These are phyloP conservation scores for Jacaranda copaia DNA, from an alignment of 257 asterid species.

Conservation along the genomic window DNA sequence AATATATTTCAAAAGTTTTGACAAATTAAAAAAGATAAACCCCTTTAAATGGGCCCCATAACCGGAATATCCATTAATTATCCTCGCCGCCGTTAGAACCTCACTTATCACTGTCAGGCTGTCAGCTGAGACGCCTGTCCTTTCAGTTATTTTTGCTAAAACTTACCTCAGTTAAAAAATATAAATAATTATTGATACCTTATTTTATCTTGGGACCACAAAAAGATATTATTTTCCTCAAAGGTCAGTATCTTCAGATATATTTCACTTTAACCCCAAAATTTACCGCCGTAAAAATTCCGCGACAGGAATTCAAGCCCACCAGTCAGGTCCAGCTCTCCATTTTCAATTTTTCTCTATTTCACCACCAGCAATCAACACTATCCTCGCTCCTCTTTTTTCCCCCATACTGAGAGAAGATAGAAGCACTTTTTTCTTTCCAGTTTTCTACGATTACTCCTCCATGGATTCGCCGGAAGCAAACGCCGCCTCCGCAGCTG, in stretches of 20 bases:
- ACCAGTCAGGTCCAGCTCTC: neutral
- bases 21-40: neutral
- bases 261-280: neutral
- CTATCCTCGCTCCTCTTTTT: constrained; percentile 31
- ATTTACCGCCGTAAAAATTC: constrained; percentile 22
- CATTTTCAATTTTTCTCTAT: constrained; percentile 30
- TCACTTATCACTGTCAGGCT: too few species aligned
- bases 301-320: too few species aligned
- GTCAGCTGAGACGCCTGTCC: neutral
- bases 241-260: too few species aligned
- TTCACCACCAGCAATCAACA: constrained; percentile 38
- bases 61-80: neutral
- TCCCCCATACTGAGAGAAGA: constrained; percentile 9
- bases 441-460: constrained; percentile 26
- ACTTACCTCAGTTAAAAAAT: too few species aligned
- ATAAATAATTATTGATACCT: too few species aligned
- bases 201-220: too few species aligned
- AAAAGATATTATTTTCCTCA: too few species aligned
- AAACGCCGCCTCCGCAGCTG: constrained; percentile 63
- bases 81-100: neutral
- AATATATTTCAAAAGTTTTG: neutral
- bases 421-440: too few species aligned
- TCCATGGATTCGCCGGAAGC: constrained; percentile 74
- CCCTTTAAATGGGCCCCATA: neutral
- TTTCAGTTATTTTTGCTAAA: too few species aligned